These are phyloP conservation scores for Maudiozyma barnettii DNA, from an alignment of 805 yeast species.

Conservation along the genomic window DNA sequence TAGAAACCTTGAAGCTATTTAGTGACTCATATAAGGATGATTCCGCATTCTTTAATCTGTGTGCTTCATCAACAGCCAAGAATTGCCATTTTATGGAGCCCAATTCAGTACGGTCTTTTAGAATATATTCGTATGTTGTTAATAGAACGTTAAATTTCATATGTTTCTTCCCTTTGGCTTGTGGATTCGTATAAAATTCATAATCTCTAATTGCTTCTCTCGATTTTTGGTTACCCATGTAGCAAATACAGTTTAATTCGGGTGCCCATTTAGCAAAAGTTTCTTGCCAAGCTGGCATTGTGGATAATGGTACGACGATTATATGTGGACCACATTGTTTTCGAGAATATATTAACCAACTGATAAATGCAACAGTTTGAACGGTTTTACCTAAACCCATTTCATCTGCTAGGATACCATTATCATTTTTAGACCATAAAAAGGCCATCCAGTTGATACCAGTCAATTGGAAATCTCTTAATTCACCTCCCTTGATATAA, in stretches of 20 bases:
- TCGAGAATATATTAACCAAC: conserved; percentile 92
- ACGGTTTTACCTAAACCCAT: conserved; percentile 99
- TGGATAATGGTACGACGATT: conserved; percentile 91
- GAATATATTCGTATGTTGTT: conserved; percentile 92
- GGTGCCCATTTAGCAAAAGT: conserved; percentile 98
- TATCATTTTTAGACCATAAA: conserved; percentile 93
- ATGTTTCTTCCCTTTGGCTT: conserved; percentile 39
- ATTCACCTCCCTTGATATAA: conserved; percentile 80
- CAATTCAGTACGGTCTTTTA: conserved; percentile 75
- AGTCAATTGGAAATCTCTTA: conserved; percentile 94
- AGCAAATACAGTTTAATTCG: conserved; percentile 84
- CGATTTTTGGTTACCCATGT: conserved; percentile 84
- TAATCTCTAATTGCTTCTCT: conserved; percentile 72
- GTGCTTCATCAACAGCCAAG: conserved; percentile 97
- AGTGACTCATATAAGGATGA: conserved; percentile 86
- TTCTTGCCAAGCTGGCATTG: conserved; percentile 98
- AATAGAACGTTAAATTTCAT: conserved; percentile 85
- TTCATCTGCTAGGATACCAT: conserved; percentile 95
- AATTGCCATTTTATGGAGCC: conserved; percentile 90
- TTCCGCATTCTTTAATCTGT: conserved; percentile 88
- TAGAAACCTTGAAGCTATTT: conserved; percentile 68
- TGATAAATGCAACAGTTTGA: conserved; percentile 87
- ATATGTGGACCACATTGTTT: conserved; percentile 96
- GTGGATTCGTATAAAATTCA: conserved; percentile 65
- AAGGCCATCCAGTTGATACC: conserved; percentile 99